Percentiles rank a stretch among this genome's conserved stretches.
Evolutionary conservation across 2,329 filamentous ascomycete genomes (phyloP).

Genomic region (Sphaerulina populicola): DNA sequence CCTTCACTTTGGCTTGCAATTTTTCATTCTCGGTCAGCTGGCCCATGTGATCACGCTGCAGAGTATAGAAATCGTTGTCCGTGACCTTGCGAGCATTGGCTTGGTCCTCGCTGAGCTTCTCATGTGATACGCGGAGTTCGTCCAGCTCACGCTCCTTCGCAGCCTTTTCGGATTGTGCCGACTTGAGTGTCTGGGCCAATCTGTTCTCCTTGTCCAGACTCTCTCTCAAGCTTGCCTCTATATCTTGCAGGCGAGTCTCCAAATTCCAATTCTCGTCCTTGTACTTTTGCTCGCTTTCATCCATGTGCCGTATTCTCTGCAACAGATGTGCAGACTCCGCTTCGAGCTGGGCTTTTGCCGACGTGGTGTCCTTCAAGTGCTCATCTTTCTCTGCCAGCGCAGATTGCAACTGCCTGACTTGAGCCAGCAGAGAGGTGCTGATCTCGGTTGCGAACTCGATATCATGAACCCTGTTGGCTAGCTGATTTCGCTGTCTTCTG

Average conservation of each 20-base stretch:
- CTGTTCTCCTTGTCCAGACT: conserved; percentile 75
- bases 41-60: conserved; percentile 69
- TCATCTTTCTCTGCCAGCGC: conserved; percentile 83
- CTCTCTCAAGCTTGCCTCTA: conserved; percentile 64
- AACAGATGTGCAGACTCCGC: conserved; percentile 70
- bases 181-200: conserved; percentile 62
- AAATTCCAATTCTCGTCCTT: conserved; percentile 99
- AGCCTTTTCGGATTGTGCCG: conserved; percentile 66
- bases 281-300: conserved; percentile 91
- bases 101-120: conserved; percentile 75
- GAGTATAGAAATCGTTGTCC: conserved; percentile 76
- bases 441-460: conserved; percentile 99
- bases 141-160: conserved; percentile 77
- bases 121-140: conserved; percentile 71
- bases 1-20: conserved; percentile 77
- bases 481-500: conserved; percentile 82
- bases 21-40: conserved; percentile 70
- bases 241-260: conserved; percentile 83
- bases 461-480: conserved; percentile 79
- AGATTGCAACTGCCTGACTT: conserved; percentile 82
- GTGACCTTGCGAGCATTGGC: conserved; percentile 68
- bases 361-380: conserved; percentile 62
- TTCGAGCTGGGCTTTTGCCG: conserved; percentile 72
- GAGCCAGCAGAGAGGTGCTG: conserved; percentile 85
- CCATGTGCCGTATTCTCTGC: conserved; percentile 70